Base-by-base conservation (phyloP, 176 grass and related monocot species). In the sorghum (Sorghum bicolor) region DNA sequence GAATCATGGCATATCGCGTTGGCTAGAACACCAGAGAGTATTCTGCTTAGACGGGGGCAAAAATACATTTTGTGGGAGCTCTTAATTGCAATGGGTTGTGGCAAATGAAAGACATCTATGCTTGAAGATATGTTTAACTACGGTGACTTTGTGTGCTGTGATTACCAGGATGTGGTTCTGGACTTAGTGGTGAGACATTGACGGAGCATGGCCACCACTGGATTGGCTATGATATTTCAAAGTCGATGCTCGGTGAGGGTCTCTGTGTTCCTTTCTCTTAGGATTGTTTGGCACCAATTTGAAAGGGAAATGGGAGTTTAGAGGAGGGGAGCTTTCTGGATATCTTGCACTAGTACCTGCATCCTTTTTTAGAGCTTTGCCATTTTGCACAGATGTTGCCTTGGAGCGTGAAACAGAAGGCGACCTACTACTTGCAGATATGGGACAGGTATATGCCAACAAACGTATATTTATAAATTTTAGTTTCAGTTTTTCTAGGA, bases 191-290 rank as follows among this genome's bases (percentile, higher is more conserved):
- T 8, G 96, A 95, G 77, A 92, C 96, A 68, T 63, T 98, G 77
- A 92, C 91, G 33, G 93, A 93, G 61, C 82, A 92, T 82, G 91
- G 93, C 0, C 93, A 98, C 63, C 96, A 95, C 20, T 98, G 96
- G 96, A 92, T 98, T 87, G 96, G 96, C 7, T 98, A 88, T 60
- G 96, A 98, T 83, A 93, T 98, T 88, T 98, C 96, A 10, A 74
- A 75, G 78, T 98, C 91, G 26, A 98, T 98, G 96, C 93, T 93
- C 31, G 89, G 96, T 98, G 66, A 89, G 89, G 81, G 67, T 85
- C 22, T 3, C 67, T 43, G 10, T 39, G 12, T 76, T 76, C 4
- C 12, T 55, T 79, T 64, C 28, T 64, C 41, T 57, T 48, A 28
- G 30, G 30, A 11, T 79, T 79, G 24, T 79, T 79, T 30, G 24